A percentile compares a stretch with the other conserved stretches of the same genome.
Conservation (phyloP, 192 early-diverging fungal genomes). For the Podila epicladia region DNA sequence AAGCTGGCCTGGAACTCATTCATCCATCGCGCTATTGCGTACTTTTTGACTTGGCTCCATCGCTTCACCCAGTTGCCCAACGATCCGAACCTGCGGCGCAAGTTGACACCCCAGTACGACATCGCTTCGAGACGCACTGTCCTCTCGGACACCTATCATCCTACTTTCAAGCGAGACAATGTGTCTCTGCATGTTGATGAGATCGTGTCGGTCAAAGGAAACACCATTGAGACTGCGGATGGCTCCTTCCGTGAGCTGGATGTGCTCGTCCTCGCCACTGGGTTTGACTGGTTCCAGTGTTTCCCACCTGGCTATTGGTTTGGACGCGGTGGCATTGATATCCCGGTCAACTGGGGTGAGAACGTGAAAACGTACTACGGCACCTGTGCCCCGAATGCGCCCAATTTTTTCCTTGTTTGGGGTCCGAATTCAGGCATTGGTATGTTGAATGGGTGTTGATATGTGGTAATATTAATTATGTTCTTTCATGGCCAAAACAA, state of each 20-base stretch:
- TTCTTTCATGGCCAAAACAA: too few species aligned
- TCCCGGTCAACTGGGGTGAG: slow-evolving; percentile 30
- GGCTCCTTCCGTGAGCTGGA: slow-evolving; percentile 49
- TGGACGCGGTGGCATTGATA: slow-evolving; percentile 25
- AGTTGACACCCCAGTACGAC: slow-evolving; percentile 31
- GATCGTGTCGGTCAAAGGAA: slow-evolving; percentile 37
- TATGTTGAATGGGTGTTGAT: slow-evolving; percentile 7
- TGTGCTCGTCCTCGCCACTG: slow-evolving; percentile 56
- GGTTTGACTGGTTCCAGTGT: slow-evolving; percentile 48
- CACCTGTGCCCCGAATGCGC: slow-evolving; percentile 35
- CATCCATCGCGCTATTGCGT: slow-evolving; percentile 24
- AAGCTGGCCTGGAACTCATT: slow-evolving; percentile 39
- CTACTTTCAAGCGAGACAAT: slow-evolving; percentile 27
- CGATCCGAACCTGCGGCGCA: slow-evolving; percentile 9
- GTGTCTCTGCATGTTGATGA: slow-evolving; percentile 43
- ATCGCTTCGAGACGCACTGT: slow-evolving; percentile 23
- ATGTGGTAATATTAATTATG: neutral
- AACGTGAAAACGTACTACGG: slow-evolving; percentile 41
- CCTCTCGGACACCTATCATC: slow-evolving; percentile 27
- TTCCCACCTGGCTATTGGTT: slow-evolving; percentile 35
- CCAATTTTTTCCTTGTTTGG: slow-evolving; percentile 46
- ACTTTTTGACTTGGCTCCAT: slow-evolving; percentile 37
- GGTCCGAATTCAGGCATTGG: slow-evolving; percentile 42
- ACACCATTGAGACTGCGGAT: slow-evolving; percentile 39
- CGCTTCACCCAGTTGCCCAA: slow-evolving; percentile 29